A percentile compares a stretch with the other conserved stretches of the same genome.
Evolutionary conservation across 2,329 filamentous ascomycete species (phyloP).

Genomic region (Nemania sp.): DNA sequence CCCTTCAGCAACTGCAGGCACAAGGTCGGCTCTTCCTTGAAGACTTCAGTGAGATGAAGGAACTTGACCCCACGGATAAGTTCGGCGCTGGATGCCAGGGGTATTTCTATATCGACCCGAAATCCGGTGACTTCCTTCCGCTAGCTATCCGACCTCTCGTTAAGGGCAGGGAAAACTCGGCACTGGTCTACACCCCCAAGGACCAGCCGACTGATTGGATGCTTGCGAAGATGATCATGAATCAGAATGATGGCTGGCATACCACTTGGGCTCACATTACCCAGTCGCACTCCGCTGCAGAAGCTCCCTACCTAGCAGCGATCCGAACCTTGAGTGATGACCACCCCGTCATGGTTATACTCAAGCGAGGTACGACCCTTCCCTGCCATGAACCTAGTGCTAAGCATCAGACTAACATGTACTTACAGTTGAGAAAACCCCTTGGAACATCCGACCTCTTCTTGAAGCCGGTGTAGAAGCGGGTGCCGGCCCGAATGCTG

Average conservation of each 20-base stretch:
- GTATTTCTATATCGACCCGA: conserved; percentile 50
- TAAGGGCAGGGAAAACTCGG: conserved; percentile 34
- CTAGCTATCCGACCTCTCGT: conserved; percentile 52
- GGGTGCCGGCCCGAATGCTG: conserved; percentile 35
- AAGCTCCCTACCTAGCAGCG: conserved; percentile 50
- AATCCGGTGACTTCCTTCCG: conserved; percentile 49
- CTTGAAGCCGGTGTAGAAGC: conserved; percentile 36
- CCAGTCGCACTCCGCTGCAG: conserved; percentile 47
- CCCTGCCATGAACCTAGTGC: too few species aligned
- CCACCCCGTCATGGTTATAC: conserved; percentile 48
- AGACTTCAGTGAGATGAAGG: conserved; percentile 46
- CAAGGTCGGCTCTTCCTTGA: conserved; percentile 48
- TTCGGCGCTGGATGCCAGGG: conserved; percentile 49
- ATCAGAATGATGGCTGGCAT: conserved; percentile 52
- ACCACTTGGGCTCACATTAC: conserved; percentile 49
- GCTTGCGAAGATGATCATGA: conserved; percentile 54
- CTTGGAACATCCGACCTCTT: conserved; percentile 39
- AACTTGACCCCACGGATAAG: conserved; percentile 27
- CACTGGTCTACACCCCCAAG: conserved; percentile 51
- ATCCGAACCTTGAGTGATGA: conserved; percentile 49
- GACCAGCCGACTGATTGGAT: conserved; percentile 52
- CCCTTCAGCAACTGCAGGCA: conserved; percentile 39
- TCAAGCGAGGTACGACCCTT: conserved; percentile 40
- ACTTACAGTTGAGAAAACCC: conserved; percentile 38
- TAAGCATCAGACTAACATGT: not conserved